Percentiles rank a stretch among this genome's conserved stretches.
These are phyloP conservation scores for Fusarium sambucinum DNA, from an alignment of 2,329 filamentous ascomycete genomes.

Conservation along the genomic window DNA sequence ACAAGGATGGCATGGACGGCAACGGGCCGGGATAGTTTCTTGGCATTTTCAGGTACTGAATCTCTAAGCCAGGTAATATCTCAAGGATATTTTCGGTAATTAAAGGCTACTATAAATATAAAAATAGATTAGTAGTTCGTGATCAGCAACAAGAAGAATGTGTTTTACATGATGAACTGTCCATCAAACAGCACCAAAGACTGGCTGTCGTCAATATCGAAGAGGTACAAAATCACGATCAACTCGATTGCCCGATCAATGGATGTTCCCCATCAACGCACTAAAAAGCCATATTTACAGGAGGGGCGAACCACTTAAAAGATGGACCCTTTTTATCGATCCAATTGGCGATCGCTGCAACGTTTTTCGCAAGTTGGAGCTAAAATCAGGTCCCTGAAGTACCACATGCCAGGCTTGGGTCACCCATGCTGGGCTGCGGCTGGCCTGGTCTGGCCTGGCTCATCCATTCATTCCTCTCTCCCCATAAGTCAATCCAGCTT, in stretches of 20 bases:
- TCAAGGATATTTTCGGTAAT: conserved; percentile 6
- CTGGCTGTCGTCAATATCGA: background rate
- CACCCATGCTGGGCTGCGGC: conserved; percentile 3
- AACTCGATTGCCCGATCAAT: background rate
- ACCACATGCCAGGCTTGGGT: conserved; percentile 3
- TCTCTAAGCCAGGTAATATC: background rate
- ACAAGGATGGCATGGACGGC: conserved; percentile 30
- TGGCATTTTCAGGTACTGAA: conserved; percentile 20
- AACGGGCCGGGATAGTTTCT: conserved; percentile 35
- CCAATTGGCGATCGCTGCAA: conserved; percentile 30
- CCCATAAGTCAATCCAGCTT: background rate
- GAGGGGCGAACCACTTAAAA: conserved; percentile 9
- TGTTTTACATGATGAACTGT: background rate
- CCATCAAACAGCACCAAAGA: background rate
- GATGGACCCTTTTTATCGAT: conserved; percentile 19
- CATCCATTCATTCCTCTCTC: background rate
- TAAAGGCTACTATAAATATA: background rate
- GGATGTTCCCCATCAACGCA: background rate
- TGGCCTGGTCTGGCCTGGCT: background rate
- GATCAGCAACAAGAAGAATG: background rate
- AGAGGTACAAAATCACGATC: background rate
- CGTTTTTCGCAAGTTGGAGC: conserved; percentile 16
- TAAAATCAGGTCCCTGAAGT: conserved; percentile 24
- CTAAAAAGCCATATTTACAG: conserved; percentile 20
- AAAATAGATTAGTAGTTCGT: background rate